These are phyloP conservation scores for Thalia dealbata DNA, from an alignment of 176 grass and related monocot genomes.

Conservation along the genomic window DNA sequence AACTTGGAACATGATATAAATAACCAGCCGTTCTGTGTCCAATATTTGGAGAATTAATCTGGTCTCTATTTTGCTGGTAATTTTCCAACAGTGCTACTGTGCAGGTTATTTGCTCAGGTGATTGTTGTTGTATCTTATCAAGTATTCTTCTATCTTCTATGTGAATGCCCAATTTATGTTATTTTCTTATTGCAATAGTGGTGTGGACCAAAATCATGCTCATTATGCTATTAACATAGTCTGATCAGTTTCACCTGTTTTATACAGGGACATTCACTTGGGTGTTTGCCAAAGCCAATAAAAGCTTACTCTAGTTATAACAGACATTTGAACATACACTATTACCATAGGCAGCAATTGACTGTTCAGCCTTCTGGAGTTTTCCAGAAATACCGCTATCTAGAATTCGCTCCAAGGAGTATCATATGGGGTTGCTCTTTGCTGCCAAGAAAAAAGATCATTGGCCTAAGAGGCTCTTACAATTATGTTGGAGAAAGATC, in stretches of 20 bases:
- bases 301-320: slow-evolving; percentile 1
- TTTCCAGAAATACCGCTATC: not conserved
- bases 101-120: not conserved
- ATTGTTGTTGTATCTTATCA: not conserved
- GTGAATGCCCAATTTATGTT: not conserved
- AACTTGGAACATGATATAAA: too few species aligned
- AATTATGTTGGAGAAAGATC: slow-evolving; percentile 3
- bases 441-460: not conserved
- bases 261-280: not conserved
- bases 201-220: not conserved
- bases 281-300: not conserved
- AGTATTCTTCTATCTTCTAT: not conserved
- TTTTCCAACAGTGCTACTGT: not conserved
- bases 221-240: not conserved
- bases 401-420: not conserved
- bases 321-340: not conserved
- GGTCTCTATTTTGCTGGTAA: not conserved
- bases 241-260: not conserved
- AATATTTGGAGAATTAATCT: not conserved
- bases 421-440: not conserved
- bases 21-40: too few species aligned
- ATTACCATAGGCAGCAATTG: not conserved
- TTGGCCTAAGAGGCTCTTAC: slow-evolving; percentile 13
- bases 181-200: not conserved
- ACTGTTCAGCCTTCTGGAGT: not conserved